Percentiles rank a stretch among this genome's conserved stretches.
Evolutionary conservation across 2,329 filamentous ascomycete genomes (phyloP).

Genomic region (Penicillium sp.): DNA sequence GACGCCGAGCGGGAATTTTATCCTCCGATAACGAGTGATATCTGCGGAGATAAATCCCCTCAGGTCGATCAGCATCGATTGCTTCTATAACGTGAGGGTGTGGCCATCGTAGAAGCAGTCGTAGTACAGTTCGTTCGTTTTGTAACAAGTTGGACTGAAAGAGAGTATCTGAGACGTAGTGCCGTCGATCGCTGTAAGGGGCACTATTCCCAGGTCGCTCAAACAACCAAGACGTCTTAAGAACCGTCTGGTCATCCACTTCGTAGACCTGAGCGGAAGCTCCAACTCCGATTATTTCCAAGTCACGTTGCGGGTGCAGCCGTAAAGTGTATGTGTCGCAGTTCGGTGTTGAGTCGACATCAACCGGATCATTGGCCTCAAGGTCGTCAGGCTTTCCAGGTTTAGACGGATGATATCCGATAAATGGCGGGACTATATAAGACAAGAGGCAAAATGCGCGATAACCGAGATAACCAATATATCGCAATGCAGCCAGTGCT

Average conservation of each 20-base stretch:
- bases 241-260: conserved; percentile 22
- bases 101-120: conserved; percentile 15
- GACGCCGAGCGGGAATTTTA: conserved; percentile 6
- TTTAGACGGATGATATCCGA: too few relatives aligned
- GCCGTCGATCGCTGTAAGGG: conserved; percentile 14
- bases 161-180: conserved; percentile 24
- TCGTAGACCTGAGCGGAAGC: conserved; percentile 26
- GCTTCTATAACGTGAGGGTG: conserved; percentile 25
- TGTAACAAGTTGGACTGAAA: conserved; percentile 22
- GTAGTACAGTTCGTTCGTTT: conserved; percentile 20
- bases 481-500: too few relatives aligned
- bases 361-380: too few relatives aligned
- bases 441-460: too few relatives aligned
- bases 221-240: conserved; percentile 23
- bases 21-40: conserved; percentile 15
- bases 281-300: conserved; percentile 23
- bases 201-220: conserved; percentile 13
- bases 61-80: conserved; percentile 22
- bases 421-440: too few relatives aligned
- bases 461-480: too few relatives aligned
- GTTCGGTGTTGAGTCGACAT: too few relatives aligned
- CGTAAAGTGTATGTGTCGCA: too few relatives aligned
- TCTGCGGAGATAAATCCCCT: conserved; percentile 27
- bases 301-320: neutral
- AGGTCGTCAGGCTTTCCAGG: too few relatives aligned